phyloP scores from a whole-genome alignment of 139 green algal genomes.

The Edaphochlamys debaryana region DNA sequence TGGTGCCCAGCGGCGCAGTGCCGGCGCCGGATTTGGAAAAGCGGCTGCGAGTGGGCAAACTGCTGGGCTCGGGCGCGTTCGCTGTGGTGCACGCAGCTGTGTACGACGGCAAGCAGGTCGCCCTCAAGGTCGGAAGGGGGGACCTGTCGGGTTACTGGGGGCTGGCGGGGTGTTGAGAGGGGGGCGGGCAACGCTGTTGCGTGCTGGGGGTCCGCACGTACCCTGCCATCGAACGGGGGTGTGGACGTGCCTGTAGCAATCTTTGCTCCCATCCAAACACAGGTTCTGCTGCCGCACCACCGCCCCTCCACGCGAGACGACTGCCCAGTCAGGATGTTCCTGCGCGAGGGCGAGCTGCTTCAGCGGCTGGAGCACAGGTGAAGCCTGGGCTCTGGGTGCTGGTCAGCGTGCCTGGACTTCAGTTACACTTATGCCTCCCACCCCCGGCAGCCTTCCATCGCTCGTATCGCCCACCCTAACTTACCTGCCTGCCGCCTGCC shows the following conservation, averaged over 20 bases:
- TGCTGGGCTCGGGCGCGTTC: no score
- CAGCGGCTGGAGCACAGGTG: conserved; percentile 12
- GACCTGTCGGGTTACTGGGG: no score
- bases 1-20: no score
- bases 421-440: not conserved
- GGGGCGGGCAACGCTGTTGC: no score
- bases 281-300: not conserved
- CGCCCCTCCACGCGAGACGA: not conserved
- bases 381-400: not conserved
- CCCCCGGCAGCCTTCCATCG: not conserved
- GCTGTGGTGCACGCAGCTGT: not conserved
- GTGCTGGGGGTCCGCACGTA: no score
- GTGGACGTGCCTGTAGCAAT: no score
- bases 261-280: no score
- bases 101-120: not conserved
- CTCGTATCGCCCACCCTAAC: not conserved
- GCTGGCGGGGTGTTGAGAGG: no score
- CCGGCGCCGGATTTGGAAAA: no score
- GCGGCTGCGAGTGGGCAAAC: no score
- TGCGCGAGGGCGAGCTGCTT: conserved; percentile 17
- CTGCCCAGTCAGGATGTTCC: conserved; percentile 22
- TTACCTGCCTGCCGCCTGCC: not conserved
- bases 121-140: conserved; percentile 4
- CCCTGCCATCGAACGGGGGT: no score
- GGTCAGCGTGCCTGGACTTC: not conserved